phyloP scores from a whole-genome alignment of 164 flowering plant genomes.

The Dillenia suffruticosa region DNA sequence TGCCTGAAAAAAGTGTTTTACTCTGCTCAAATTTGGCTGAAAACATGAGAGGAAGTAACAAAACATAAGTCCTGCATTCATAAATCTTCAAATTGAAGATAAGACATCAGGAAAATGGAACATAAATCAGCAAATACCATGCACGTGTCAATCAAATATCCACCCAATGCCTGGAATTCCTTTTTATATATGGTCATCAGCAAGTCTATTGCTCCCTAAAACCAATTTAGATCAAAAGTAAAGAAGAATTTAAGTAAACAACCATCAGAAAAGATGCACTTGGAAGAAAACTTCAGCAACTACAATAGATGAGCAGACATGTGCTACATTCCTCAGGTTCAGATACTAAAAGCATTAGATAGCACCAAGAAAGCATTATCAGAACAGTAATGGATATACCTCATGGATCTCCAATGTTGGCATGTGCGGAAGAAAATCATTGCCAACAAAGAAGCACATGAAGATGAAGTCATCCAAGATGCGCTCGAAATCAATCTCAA shows the following conservation, averaged over 20 bases:
- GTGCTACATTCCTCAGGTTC: too few relatives aligned
- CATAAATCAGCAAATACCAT: constrained; percentile 41
- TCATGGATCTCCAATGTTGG: constrained; percentile 97
- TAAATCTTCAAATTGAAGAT: not conserved
- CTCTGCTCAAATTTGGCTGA: constrained; percentile 75
- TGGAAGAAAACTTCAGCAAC: too few relatives aligned
- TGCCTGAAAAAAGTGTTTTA: constrained; percentile 89
- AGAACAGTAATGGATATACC: constrained; percentile 37
- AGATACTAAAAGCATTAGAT: too few relatives aligned
- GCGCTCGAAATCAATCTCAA: constrained; percentile 76
- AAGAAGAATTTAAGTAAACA: not conserved
- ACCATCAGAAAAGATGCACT: too few relatives aligned
- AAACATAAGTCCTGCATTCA: not conserved
- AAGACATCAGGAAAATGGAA: not conserved
- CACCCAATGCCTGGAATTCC: constrained; percentile 69
- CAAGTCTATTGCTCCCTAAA: constrained; percentile 92
- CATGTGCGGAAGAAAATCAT: constrained; percentile 98
- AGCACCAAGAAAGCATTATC: too few relatives aligned
- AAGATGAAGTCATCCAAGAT: constrained; percentile 93
- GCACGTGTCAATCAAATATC: constrained; percentile 77
- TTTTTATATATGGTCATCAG: constrained; percentile 86
- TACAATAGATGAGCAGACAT: too few relatives aligned
- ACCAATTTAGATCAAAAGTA: constrained; percentile 4
- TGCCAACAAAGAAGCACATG: constrained; percentile 97
- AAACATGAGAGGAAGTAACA: constrained; percentile 6